phyloP scores from a whole-genome alignment of 2,329 filamentous ascomycete species.

The Tympanopsis confertula region DNA sequence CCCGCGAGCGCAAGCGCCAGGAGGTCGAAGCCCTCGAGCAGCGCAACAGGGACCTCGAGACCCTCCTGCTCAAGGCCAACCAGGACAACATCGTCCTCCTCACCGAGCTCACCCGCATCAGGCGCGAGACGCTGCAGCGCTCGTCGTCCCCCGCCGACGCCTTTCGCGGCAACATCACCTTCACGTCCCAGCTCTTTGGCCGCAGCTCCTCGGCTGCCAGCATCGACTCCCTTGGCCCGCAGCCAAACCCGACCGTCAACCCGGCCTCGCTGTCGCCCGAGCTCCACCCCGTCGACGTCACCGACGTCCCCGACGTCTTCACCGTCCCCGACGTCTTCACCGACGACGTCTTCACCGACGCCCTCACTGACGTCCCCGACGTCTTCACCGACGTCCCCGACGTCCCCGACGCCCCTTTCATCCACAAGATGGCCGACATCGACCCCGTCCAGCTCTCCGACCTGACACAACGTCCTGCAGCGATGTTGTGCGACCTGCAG shows the following conservation, averaged over 20 bases:
- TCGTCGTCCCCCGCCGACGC: conserved; percentile 28
- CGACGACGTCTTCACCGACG: too few relatives aligned
- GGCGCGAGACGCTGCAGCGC: conserved; percentile 26
- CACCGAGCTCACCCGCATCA: conserved; percentile 36
- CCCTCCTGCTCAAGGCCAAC: conserved; percentile 47
- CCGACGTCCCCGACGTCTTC: conserved; percentile 18
- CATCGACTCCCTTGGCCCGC: conserved; percentile 23
- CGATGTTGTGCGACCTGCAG: conserved; percentile 99
- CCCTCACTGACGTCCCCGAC: too few relatives aligned
- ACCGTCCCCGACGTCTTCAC: conserved; percentile 10
- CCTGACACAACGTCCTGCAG: conserved; percentile 99
- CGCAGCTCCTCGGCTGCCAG: conserved; percentile 42
- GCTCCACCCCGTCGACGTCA: conserved; percentile 37
- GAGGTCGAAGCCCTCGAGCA: conserved; percentile 79
- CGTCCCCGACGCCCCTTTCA: conserved; percentile 13
- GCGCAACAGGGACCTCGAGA: conserved; percentile 61
- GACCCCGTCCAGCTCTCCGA: conserved; percentile 50
- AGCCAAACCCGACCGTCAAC: conserved; percentile 39
- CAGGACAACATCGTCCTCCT: conserved; percentile 35
- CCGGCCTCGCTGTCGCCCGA: conserved; percentile 50
- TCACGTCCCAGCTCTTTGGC: conserved; percentile 50
- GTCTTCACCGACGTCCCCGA: too few relatives aligned
- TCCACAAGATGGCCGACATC: conserved; percentile 9
- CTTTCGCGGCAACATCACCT: conserved; percentile 33
- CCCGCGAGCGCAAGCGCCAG: conserved; percentile 77